Conservation (phyloP, 2,329 filamentous ascomycete genomes). For the Pseudogymnoascus sp. region DNA sequence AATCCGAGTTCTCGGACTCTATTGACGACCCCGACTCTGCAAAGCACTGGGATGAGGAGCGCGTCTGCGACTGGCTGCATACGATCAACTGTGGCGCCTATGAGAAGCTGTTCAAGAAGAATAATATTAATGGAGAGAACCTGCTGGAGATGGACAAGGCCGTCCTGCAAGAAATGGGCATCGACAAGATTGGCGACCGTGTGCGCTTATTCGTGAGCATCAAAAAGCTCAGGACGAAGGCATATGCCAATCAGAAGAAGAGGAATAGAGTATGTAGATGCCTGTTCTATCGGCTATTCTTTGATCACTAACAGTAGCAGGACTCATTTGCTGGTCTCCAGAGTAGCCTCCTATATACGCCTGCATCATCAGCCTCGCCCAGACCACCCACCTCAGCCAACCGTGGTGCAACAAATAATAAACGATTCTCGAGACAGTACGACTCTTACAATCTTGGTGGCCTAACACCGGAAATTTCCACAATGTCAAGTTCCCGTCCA, state of each 20-base stretch:
- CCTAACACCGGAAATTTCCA: slow-evolving; percentile 31
- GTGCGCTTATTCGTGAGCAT: slow-evolving; percentile 83
- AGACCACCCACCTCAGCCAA: slow-evolving; percentile 49
- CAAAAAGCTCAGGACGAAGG: slow-evolving; percentile 71
- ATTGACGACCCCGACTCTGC: slow-evolving; percentile 66
- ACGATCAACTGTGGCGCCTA: slow-evolving; percentile 93
- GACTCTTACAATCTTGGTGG: slow-evolving; percentile 13
- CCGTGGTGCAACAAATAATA: slow-evolving; percentile 43
- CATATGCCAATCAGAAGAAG: slow-evolving; percentile 70
- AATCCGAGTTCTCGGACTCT: slow-evolving; percentile 81
- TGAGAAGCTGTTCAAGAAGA: slow-evolving; percentile 78
- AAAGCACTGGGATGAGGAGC: slow-evolving; percentile 84
- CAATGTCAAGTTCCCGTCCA: slow-evolving; percentile 57
- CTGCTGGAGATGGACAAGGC: slow-evolving; percentile 95
- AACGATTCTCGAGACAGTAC: slow-evolving; percentile 55
- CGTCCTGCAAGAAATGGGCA: slow-evolving; percentile 93
- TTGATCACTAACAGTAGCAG: slow-evolving; percentile 37
- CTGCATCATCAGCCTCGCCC: slow-evolving; percentile 57
- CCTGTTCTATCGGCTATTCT: background rate
- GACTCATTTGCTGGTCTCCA: slow-evolving; percentile 80
- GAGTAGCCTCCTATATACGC: slow-evolving; percentile 45
- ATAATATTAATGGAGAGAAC: slow-evolving; percentile 97
- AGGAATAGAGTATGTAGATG: slow-evolving; percentile 64
- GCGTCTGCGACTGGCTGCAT: slow-evolving; percentile 82
- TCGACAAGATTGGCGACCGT: slow-evolving; percentile 94